phyloP scores from a whole-genome alignment of 2,329 filamentous ascomycete genomes.

The Fusarium equiseti region DNA sequence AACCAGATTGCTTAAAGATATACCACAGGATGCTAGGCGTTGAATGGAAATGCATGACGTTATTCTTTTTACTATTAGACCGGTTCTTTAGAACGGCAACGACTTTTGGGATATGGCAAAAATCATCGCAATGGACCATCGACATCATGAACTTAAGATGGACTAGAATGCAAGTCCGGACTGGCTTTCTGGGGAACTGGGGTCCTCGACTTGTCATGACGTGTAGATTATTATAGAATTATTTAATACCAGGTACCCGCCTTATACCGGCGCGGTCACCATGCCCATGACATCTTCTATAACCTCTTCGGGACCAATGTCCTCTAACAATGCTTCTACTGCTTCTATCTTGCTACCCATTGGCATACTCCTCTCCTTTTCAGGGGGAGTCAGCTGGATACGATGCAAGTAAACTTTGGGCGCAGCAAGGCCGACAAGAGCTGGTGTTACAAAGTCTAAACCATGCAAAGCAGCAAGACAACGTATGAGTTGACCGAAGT shows the following conservation, averaged over 20 bases:
- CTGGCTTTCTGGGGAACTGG: constrained; percentile 38
- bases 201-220: constrained; percentile 38
- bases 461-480: constrained; percentile 85
- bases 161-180: constrained; percentile 29
- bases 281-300: constrained; percentile 72
- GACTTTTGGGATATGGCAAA: constrained; percentile 45
- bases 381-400: constrained; percentile 75
- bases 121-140: constrained; percentile 28
- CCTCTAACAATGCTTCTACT: constrained; percentile 74
- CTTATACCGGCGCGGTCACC: constrained; percentile 64
- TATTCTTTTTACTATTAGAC: constrained; percentile 40
- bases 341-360: constrained; percentile 84
- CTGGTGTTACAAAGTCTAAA: constrained; percentile 84
- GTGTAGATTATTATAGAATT: constrained; percentile 48
- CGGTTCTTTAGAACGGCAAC: constrained; percentile 36
- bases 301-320: constrained; percentile 70
- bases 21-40: constrained; percentile 40
- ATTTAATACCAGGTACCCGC: constrained; percentile 44
- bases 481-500: constrained; percentile 77
- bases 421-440: constrained; percentile 83
- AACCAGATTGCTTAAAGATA: constrained; percentile 73
- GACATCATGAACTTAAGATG: constrained; percentile 37
- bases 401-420: constrained; percentile 91
- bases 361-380: constrained; percentile 89
- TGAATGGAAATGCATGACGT: constrained; percentile 40